Conservation (phyloP, 495 filamentous ascomycete genomes). For the Hyphodiscus hymeniophilus region DNA sequence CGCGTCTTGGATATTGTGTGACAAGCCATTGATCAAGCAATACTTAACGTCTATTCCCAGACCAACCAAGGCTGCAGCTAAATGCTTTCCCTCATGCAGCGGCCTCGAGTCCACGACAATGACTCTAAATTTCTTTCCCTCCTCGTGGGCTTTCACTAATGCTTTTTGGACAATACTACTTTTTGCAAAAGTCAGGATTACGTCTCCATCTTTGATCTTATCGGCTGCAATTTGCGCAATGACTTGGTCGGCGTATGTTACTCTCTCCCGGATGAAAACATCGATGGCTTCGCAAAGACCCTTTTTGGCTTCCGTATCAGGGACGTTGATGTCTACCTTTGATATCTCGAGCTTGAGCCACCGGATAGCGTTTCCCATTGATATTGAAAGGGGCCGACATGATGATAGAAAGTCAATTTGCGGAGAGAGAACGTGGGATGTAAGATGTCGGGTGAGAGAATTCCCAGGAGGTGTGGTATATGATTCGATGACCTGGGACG, state of each 20-base stretch:
- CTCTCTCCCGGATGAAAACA: slow-evolving; percentile 80
- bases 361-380: slow-evolving; percentile 92
- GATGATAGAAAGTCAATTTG: slow-evolving; percentile 92
- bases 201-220: slow-evolving; percentile 67
- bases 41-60: slow-evolving; percentile 73
- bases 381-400: slow-evolving; percentile 85
- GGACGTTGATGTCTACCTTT: slow-evolving; percentile 71
- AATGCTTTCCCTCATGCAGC: slow-evolving; percentile 68
- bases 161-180: slow-evolving; percentile 77
- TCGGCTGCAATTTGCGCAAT: slow-evolving; percentile 66
- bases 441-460: slow-evolving; percentile 82
- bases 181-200: slow-evolving; percentile 83
- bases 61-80: slow-evolving; percentile 58
- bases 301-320: slow-evolving; percentile 70
- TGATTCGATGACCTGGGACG: slow-evolving; percentile 68
- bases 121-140: slow-evolving; percentile 69
- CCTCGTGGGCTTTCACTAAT: slow-evolving; percentile 58
- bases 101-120: slow-evolving; percentile 78
- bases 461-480: slow-evolving; percentile 81
- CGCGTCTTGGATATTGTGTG: slow-evolving; percentile 60
- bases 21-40: slow-evolving; percentile 65
- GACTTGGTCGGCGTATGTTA: slow-evolving; percentile 76
- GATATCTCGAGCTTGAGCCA: slow-evolving; percentile 86
- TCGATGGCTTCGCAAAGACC: slow-evolving; percentile 75
- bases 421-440: slow-evolving; percentile 80